Conservation (phyloP, 768 basidiomycete species). For the Trametes meyenii region DNA sequence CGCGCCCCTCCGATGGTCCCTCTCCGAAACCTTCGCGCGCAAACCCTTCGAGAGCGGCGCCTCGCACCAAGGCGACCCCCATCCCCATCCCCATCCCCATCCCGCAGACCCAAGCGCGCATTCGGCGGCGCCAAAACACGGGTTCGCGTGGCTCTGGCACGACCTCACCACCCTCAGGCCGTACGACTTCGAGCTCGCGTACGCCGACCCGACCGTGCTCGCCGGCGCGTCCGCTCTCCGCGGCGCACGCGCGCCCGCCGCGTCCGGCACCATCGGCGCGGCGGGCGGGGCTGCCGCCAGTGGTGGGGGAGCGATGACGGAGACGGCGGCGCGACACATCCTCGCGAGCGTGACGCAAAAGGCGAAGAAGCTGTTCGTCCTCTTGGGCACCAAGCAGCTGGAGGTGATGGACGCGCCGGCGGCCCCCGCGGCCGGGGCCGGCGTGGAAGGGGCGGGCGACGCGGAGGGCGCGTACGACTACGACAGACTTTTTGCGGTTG, state of each 20-base stretch:
- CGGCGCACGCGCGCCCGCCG: slow-evolving; percentile 13
- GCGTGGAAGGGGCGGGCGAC: slow-evolving; percentile 30
- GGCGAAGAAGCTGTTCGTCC: slow-evolving; percentile 78
- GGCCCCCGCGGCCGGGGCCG: slow-evolving; percentile 24
- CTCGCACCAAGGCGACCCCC: no score
- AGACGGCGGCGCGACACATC: slow-evolving; percentile 79
- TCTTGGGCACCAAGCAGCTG: slow-evolving; percentile 73
- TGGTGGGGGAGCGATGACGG: slow-evolving; percentile 52
- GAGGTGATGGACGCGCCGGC: slow-evolving; percentile 52
- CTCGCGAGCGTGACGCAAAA: slow-evolving; percentile 86
- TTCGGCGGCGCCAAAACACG: slow-evolving; percentile 36
- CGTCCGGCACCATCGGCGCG: slow-evolving; percentile 35
- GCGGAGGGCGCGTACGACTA: slow-evolving; percentile 59
- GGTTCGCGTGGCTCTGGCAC: slow-evolving; percentile 85
- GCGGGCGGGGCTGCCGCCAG: slow-evolving; percentile 37
- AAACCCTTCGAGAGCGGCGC: slow-evolving; percentile 26
- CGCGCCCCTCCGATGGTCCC: slow-evolving; percentile 81
- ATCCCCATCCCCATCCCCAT: background rate
- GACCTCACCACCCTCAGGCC: slow-evolving; percentile 84
- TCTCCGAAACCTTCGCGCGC: slow-evolving; percentile 57
- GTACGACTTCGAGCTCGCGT: slow-evolving; percentile 79
- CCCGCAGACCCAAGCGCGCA: slow-evolving; percentile 1
- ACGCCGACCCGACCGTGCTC: slow-evolving; percentile 65
- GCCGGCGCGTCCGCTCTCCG: slow-evolving; percentile 46
- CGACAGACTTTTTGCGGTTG: slow-evolving; percentile 70